Conservation (phyloP, 176 grass and related monocot genomes). For the Lolium multiflorum region DNA sequence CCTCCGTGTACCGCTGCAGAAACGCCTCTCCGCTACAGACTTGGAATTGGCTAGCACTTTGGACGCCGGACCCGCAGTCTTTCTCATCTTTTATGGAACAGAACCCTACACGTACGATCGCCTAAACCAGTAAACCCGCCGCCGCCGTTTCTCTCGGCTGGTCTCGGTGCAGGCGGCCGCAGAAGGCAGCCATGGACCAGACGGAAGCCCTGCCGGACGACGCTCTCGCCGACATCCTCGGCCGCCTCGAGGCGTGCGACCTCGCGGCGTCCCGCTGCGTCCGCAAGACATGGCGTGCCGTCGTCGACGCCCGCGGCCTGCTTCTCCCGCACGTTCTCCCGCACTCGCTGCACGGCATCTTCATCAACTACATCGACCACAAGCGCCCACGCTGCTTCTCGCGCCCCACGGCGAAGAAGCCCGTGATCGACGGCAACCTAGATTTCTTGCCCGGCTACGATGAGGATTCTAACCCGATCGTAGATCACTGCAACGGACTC, state of each 20-base stretch:
- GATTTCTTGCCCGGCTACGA: background rate
- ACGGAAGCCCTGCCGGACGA: no score
- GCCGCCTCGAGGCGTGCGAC: background rate
- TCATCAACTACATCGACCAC: slow-evolving; percentile 16
- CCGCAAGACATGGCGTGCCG: background rate
- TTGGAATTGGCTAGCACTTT: no score
- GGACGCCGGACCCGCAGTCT: no score
- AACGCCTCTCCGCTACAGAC: no score
- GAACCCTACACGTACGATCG: no score
- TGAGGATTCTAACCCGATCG: background rate
- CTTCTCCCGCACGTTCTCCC: slow-evolving; percentile 21
- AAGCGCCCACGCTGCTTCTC: background rate
- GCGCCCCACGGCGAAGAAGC: background rate
- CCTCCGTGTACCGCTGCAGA: no score
- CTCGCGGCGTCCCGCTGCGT: background rate
- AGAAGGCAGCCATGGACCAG: no score
- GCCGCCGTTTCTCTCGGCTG: no score
- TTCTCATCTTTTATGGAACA: no score
- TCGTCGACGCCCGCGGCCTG: background rate
- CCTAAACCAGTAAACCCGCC: no score
- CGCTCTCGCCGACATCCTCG: background rate
- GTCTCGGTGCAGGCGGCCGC: no score
- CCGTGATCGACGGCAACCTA: background rate
- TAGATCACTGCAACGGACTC: background rate
- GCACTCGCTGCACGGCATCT: background rate